A percentile compares a stretch with the other conserved stretches of the same genome.
phyloP scores from a whole-genome alignment of 768 basidiomycete species.

The Termitomyces sp. region DNA sequence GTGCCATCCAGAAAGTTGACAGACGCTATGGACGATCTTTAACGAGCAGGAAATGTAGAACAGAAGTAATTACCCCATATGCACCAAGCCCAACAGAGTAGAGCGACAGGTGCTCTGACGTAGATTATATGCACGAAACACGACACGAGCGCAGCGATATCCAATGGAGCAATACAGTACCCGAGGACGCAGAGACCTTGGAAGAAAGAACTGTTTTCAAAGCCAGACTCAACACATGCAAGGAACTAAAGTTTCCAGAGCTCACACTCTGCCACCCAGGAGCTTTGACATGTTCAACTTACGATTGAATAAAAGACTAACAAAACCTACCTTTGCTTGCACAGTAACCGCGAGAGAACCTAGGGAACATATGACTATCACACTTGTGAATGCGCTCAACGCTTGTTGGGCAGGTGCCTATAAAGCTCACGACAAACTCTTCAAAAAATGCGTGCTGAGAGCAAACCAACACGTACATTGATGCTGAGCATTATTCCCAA shows the following conservation, averaged over 20 bases:
- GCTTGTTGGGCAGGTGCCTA: constrained; percentile 83
- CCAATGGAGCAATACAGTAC: constrained; percentile 91
- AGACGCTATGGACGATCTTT: constrained; percentile 50
- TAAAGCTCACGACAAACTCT: not conserved
- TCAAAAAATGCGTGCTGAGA: not conserved
- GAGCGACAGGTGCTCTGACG: constrained; percentile 79
- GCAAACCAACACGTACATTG: constrained; percentile 46
- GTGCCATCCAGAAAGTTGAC: constrained; percentile 96
- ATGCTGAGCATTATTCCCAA: constrained; percentile 84
- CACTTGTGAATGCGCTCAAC: constrained; percentile 86
- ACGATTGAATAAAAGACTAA: constrained; percentile 1
- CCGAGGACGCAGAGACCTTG: constrained; percentile 93
- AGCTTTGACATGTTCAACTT: constrained; percentile 36
- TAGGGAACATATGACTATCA: constrained; percentile 88
- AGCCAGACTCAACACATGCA: not conserved
- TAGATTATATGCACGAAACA: constrained; percentile 84
- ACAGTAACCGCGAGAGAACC: constrained; percentile 90
- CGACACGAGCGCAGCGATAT: constrained; percentile 84
- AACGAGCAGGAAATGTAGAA: not conserved
- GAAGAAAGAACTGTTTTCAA: constrained; percentile 73
- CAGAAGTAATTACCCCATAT: constrained; percentile 77
- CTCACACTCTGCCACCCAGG: constrained; percentile 79
- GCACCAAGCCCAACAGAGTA: constrained; percentile 92
- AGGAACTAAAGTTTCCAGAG: constrained; percentile 2
- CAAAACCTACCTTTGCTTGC: constrained; percentile 78